phyloP scores from a whole-genome alignment of 345 rosid species.

The Salix purpurea region DNA sequence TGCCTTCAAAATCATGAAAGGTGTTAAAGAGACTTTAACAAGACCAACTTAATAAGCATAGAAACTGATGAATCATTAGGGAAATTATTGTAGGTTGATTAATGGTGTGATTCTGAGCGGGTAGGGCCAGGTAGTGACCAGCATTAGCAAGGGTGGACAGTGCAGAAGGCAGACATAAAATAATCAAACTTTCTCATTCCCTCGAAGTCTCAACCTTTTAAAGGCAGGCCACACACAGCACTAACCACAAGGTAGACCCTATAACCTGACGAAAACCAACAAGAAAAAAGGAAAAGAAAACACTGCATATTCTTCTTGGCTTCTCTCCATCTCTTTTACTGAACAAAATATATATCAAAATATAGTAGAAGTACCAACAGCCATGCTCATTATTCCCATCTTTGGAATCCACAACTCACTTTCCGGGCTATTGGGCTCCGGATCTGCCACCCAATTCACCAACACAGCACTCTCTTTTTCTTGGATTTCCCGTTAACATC shows the following conservation, averaged over 20 bases:
- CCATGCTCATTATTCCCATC: slow-evolving; percentile 11
- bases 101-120: neutral
- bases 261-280: neutral
- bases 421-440: slow-evolving; percentile 56
- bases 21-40: too few relatives aligned
- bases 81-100: too few relatives aligned
- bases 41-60: too few relatives aligned
- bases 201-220: neutral
- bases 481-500: slow-evolving; percentile 16
- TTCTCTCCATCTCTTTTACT: neutral
- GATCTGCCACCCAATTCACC: slow-evolving; percentile 62
- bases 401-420: slow-evolving; percentile 36
- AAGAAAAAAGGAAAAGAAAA: neutral
- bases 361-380: neutral
- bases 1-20: too few relatives aligned
- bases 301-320: neutral
- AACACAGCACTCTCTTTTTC: slow-evolving; percentile 28
- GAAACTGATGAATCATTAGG: neutral
- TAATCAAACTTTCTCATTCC: slow-evolving; percentile 9
- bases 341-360: neutral
- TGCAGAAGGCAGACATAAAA: neutral
- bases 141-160: neutral
- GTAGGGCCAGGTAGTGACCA: neutral
- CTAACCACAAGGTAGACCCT: slow-evolving; percentile 9
- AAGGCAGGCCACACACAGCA: neutral